Percentiles rank a stretch among this genome's conserved stretches.
Conservation (phyloP, 768 basidiomycete genomes). For the Symmetrospora coprosmae region DNA sequence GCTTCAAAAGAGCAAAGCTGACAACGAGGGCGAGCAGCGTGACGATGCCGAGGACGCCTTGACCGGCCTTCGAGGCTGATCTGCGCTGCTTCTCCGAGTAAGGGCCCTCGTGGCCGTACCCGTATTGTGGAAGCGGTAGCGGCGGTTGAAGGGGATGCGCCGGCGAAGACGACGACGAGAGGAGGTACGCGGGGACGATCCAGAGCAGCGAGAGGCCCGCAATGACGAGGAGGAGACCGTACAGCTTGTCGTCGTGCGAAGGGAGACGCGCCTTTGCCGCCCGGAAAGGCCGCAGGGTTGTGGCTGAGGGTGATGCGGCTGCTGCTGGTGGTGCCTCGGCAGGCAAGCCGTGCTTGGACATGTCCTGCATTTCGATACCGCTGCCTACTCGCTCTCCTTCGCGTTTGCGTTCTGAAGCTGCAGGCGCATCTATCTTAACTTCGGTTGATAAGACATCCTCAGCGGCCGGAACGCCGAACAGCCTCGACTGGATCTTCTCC, state of each 20-base stretch:
- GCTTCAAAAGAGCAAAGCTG: background rate
- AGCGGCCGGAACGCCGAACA: too few relatives aligned
- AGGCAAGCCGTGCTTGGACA: background rate
- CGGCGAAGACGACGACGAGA: background rate
- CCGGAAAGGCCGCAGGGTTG: slow-evolving; percentile 1
- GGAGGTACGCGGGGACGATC: slow-evolving; percentile 1
- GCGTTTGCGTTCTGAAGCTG: too few relatives aligned
- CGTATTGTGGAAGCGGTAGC: too few relatives aligned
- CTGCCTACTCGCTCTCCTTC: too few relatives aligned
- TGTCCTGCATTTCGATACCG: too few relatives aligned
- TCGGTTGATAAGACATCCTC: too few relatives aligned
- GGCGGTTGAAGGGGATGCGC: too few relatives aligned
- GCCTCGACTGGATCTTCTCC: too few relatives aligned
- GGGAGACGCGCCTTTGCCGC: background rate
- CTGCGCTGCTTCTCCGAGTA: too few relatives aligned
- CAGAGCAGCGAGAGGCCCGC: slow-evolving; percentile 7
- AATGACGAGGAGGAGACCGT: slow-evolving; percentile 11
- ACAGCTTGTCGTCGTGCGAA: background rate
- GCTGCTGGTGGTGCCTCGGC: background rate
- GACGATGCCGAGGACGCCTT: slow-evolving; percentile 1
- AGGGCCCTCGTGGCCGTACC: too few relatives aligned
- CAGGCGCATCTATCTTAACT: too few relatives aligned
- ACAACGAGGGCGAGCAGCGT: background rate
- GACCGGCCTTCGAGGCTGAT: too few relatives aligned
- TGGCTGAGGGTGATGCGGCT: background rate